phyloP scores from a whole-genome alignment of 2,329 filamentous ascomycete genomes.

The Pseudogymnoascus sp. region DNA sequence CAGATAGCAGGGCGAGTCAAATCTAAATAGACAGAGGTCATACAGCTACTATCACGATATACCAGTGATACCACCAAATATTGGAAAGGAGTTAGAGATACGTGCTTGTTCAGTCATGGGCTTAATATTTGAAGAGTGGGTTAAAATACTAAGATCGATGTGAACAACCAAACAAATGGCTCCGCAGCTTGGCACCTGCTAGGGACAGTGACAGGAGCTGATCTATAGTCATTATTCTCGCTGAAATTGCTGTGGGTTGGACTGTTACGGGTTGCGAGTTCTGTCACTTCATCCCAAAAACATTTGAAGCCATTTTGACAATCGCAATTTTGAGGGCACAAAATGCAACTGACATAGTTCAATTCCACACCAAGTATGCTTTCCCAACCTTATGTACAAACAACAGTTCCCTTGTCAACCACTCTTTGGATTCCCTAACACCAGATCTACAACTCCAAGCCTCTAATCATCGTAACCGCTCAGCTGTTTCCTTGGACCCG shows the following conservation, averaged over 20 bases:
- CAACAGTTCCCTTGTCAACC: conserved; percentile 9
- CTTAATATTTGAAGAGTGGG: background rate
- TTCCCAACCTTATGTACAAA: conserved; percentile 7
- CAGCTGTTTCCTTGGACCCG: conserved; percentile 49
- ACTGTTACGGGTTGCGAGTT: background rate
- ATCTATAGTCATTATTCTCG: background rate
- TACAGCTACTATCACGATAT: background rate
- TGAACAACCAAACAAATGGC: background rate
- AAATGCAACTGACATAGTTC: conserved; percentile 2
- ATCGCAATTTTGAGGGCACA: background rate
- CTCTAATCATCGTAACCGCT: conserved; percentile 49
- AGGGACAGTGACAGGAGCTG: background rate
- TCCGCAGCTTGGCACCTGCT: background rate
- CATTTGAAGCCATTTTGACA: background rate
- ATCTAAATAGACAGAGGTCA: background rate
- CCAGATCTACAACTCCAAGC: background rate
- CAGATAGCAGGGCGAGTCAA: background rate
- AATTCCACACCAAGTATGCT: conserved; percentile 6
- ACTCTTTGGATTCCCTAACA: background rate
- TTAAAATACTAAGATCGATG: background rate
- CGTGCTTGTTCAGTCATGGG: background rate
- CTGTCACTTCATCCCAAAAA: background rate
- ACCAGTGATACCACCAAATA: background rate
- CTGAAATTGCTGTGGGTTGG: background rate
- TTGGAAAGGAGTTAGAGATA: background rate